A percentile compares a stretch with the other conserved stretches of the same genome.
Evolutionary conservation across 306 rosid species (phyloP).

Genomic region (Dicorynia guianensis): DNA sequence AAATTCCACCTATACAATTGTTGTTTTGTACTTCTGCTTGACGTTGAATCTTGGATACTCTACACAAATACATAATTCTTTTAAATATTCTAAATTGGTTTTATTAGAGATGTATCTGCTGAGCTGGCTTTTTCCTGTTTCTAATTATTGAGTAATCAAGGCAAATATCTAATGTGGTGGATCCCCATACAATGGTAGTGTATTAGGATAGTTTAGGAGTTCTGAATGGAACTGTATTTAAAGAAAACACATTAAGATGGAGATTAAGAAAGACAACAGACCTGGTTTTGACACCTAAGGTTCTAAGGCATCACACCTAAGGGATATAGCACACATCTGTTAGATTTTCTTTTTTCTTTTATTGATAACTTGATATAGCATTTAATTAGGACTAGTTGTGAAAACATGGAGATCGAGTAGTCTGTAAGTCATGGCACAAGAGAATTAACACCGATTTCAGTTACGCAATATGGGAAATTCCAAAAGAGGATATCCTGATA

Average conservation of each 20-base stretch:
- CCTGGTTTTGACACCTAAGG: background rate
- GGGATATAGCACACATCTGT: background rate
- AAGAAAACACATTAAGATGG: too few relatives aligned
- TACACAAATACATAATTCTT: conserved; percentile 23
- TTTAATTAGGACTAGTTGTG: background rate
- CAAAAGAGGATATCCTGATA: too few relatives aligned
- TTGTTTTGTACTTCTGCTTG: conserved; percentile 30
- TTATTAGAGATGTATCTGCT: background rate
- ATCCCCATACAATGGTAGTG: too few relatives aligned
- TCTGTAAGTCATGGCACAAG: background rate
- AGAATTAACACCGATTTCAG: too few relatives aligned
- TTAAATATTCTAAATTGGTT: background rate
- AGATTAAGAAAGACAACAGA: too few relatives aligned
- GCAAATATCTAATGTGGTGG: background rate
- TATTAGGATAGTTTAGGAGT: too few relatives aligned
- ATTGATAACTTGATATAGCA: background rate
- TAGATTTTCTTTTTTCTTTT: background rate
- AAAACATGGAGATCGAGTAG: background rate
- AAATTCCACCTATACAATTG: conserved; percentile 15
- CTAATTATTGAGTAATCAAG: background rate
- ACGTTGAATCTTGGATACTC: conserved; percentile 4
- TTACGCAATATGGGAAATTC: too few relatives aligned
- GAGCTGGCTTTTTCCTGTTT: background rate
- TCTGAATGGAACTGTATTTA: too few relatives aligned
- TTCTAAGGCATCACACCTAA: background rate